Evolutionary conservation across 495 filamentous ascomycete genomes (phyloP).

Genomic region (Letharia lupina): DNA sequence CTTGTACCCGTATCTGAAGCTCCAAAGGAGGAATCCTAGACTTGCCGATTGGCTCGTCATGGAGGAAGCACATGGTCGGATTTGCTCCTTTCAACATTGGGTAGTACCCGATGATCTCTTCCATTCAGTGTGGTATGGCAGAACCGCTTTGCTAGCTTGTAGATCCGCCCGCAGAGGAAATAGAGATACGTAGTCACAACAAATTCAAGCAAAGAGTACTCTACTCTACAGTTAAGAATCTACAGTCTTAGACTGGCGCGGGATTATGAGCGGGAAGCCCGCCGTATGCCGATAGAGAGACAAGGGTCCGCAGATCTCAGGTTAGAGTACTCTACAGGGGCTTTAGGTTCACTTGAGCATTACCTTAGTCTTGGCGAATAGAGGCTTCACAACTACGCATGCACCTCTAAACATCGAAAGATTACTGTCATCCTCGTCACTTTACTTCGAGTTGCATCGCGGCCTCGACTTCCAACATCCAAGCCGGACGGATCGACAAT

Average conservation of each 20-base stretch:
- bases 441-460: background rate
- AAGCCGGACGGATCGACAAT: background rate
- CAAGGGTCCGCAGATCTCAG: conserved; percentile 5
- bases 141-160: background rate
- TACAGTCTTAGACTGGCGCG: background rate
- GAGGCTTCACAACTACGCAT: too few species aligned
- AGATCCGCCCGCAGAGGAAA: background rate
- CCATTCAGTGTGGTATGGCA: background rate
- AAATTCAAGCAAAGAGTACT: background rate
- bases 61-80: background rate
- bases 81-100: background rate
- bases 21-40: conserved; percentile 34
- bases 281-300: background rate
- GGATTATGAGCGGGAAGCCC: background rate
- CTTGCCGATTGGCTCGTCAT: background rate
- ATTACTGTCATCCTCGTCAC: background rate
- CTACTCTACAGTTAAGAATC: too few species aligned
- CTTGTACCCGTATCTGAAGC: conserved; percentile 61
- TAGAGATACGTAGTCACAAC: background rate
- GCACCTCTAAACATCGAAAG: background rate
- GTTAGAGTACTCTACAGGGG: background rate
- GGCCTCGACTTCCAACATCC: background rate
- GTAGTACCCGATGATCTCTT: background rate
- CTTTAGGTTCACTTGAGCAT: too few species aligned
- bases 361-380: background rate